Percentiles rank a stretch among this genome's conserved stretches.
Conservation (phyloP, 192 early-diverging fungal genomes). For the Entomortierella lignicola region DNA sequence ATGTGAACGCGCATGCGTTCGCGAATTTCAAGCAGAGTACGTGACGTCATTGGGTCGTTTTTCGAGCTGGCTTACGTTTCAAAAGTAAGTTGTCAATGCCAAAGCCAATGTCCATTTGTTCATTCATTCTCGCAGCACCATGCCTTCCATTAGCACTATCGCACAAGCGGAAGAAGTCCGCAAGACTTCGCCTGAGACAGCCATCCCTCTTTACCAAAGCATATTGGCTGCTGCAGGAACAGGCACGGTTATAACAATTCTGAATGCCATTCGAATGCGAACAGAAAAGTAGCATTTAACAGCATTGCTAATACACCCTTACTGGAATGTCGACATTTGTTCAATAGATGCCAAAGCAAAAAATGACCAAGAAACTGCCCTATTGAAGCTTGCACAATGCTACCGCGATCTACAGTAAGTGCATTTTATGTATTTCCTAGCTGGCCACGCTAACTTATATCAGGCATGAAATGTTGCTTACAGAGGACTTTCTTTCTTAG, state of each 20-base stretch:
- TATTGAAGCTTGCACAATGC: conserved; percentile 80
- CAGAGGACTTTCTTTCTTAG: conserved; percentile 46
- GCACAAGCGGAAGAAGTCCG: conserved; percentile 66
- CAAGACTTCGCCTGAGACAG: conserved; percentile 70
- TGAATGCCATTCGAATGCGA: too few relatives aligned
- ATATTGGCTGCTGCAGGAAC: conserved; percentile 60
- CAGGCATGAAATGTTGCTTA: too few relatives aligned
- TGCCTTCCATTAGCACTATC: conserved; percentile 52
- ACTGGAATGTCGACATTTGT: background rate
- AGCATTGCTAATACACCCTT: too few relatives aligned
- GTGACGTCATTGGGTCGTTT: too few relatives aligned
- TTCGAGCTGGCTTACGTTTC: too few relatives aligned
- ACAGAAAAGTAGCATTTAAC: too few relatives aligned
- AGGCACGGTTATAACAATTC: conserved; percentile 16
- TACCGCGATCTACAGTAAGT: conserved; percentile 75
- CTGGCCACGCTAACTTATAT: too few relatives aligned
- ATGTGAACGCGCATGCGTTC: background rate
- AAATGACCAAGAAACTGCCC: conserved; percentile 71
- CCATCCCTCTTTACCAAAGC: conserved; percentile 70
- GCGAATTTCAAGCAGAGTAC: too few relatives aligned
- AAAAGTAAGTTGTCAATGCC: too few relatives aligned
- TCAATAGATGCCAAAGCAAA: conserved; percentile 37
- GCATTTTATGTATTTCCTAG: background rate
- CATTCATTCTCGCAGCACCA: conserved; percentile 4
- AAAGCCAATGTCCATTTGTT: background rate